Evolutionary conservation across 495 filamentous ascomycete genomes (phyloP), one percentile per base, ranked within the genome.

Genomic region (Xylaria flabelliformis): DNA sequence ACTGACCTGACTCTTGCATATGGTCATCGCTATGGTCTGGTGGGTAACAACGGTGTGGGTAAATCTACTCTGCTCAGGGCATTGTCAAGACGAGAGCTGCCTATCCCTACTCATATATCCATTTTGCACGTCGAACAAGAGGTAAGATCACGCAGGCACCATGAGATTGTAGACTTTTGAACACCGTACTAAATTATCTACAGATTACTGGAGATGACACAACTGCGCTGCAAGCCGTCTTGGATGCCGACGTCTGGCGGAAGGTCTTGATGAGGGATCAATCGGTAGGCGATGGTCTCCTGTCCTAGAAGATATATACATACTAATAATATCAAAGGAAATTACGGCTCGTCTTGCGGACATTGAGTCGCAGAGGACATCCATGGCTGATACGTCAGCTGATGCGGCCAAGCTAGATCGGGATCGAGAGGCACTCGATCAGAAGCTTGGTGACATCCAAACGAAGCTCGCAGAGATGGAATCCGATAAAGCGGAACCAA

Each of bases 81-180:
- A 10, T 83, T 99, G 71, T 97, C 95, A 74, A 90, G 94, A 74
- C 90, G 96, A 92, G 96, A 99, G 79, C 86, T 99, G 61, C 88
- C 96, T 12, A 92, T 99, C 80, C 96, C 96, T 19, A 95, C 91
- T 0, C 97, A 99, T 76, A 98, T 99, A 65, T 97, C 96, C 19
- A 99, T 99, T 87, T 86, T 99, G 19, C 96, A 98, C 86, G 96
- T 99, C 62, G 97, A 98, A 79, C 96, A 99, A 88, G 96, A 99
- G 85, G 93, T 96, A 84, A 72, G 83, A 51, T 24, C 34, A 44
- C 29, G 36, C n/a, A 19, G 29, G 58, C 8, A 32, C 34, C 21
- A n/a, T 46, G 8, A 17, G 1, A 64, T 36, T 51, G 26, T 1
- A 50, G 26, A 24, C 3, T 58, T 44, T 32, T 62, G n/a, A n/a